phyloP scores from a whole-genome alignment of 768 basidiomycete genomes.

The Kwoniella bestiolae region DNA sequence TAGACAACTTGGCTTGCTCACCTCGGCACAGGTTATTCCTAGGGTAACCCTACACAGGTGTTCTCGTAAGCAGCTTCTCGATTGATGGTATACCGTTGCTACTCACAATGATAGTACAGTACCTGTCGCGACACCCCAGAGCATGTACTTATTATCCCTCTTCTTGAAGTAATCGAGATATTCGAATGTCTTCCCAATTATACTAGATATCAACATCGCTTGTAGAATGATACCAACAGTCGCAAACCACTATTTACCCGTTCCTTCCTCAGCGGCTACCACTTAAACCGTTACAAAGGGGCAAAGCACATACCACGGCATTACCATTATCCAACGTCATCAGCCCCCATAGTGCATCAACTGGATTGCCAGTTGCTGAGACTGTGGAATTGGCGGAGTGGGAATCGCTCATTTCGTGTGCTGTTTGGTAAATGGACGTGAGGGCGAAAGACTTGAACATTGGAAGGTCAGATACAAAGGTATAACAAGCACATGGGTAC shows the following conservation, averaged over 20 bases:
- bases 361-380: neutral
- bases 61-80: neutral
- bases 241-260: neutral
- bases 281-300: neutral
- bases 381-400: neutral
- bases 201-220: constrained; percentile 3
- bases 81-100: neutral
- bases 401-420: neutral
- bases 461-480: too few species aligned
- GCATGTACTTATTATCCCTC: neutral
- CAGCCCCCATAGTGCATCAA: neutral
- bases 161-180: constrained; percentile 13
- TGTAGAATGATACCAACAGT: constrained; percentile 6
- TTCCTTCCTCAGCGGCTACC: too few species aligned
- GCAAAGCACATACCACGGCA: neutral
- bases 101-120: neutral
- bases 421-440: too few species aligned
- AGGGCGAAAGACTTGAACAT: too few species aligned
- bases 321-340: neutral
- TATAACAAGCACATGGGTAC: too few species aligned
- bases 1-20: neutral
- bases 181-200: neutral
- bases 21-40: constrained; percentile 2
- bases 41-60: neutral
- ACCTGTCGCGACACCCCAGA: neutral